Base-by-base conservation (phyloP, 202 grass and related monocot species). In the Dendrocalamus latiflorus region DNA sequence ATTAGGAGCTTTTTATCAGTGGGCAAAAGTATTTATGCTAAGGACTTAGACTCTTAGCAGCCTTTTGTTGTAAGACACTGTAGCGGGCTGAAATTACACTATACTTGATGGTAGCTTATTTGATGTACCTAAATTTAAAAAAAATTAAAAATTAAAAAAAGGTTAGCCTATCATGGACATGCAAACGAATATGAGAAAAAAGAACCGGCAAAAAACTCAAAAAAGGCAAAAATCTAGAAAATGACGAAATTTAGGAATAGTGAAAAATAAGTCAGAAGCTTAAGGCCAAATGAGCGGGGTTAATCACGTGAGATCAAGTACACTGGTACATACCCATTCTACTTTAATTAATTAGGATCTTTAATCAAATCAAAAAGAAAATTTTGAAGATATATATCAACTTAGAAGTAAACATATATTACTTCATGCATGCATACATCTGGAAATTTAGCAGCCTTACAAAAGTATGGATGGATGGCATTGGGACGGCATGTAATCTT, bases 1-100 rank as follows among this genome's bases (percentile, higher is more conserved):
- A 79, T 63, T 45, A 69, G 61, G 69, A 84, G 53, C 53, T 75
- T 24, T 88, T 88, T 62, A 25, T 36, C 22, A 20, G 13, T 64
- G 54, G 55, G 54, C 70, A 89, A 80, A 61, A 44, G 10, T 14
- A 56, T 63, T 43, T 43, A 41, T 56, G 14, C 34, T 8, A 39
- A 22, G 7, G 17, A 59, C 65, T 64, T 63, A 30, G 47, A 76
- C 65, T 51, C 54, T 50, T 79, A 43, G 33, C 67, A 72, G 22
- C 43, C 16, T 67, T 60, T 75, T 75, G 45, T 33, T 33, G 4
- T 33, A 33, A 33, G 33, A 33, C 33, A 33, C 33, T 33, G 33
- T 33, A 33, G 33, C 4, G 3, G 4, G 4, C 4, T 33, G 4
- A 33, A 33, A 33, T 33, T 33, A 33, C 0, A 33, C 0, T 33